Base-by-base conservation (phyloP, 192 early-diverging fungal species). In the Podila horticola region DNA sequence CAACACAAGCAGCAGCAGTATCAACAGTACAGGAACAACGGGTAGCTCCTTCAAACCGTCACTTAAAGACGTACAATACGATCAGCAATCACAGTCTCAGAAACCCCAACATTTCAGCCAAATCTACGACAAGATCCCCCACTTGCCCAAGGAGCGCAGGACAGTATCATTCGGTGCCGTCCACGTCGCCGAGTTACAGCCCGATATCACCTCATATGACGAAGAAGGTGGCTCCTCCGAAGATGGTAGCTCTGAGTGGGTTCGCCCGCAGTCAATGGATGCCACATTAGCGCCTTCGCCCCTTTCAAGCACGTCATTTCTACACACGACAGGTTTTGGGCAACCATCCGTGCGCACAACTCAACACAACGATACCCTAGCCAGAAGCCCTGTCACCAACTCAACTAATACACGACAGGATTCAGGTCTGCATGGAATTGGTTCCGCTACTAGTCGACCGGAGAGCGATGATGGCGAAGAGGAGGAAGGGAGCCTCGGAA, bases 141-240 rank as follows among this genome's bases (percentile, higher is more conserved):
- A 69, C 29, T 73, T 71, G 2, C 77, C 77, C 29, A 81, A 81
- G 55, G 77, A 81, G 48, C 67, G 66, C 48, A 55, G 77, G 26
- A 81, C 77, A 19, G 77, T 81, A 15, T 81, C 77, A 3, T 81
- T 81, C 66, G 77, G 77, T 15, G 77, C 77, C 34, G 77, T 81
- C 22, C 77, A 81, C 24, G 77, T 81, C 0, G 77, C 77, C 2
- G 77, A 81, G 38, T 59, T 81, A 0, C 50, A 73, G 49, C 77
- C 77, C 2, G 77, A 81, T 24, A 28, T 81, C 15, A 71, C 72
- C 31, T 81, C 77, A 3, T 81, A 81, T 28, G 77, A 81, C 52
- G 77, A 81, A 31, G 74, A 76, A 49, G 74, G 69, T 10, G 65
- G 62, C 11, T 81, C 77, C 9, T 81, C 77, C 0, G 77, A 81